Percentiles rank a stretch among this genome's conserved stretches.
Conservation (phyloP, 345 rosid genomes). For the Eucalyptus rudis region DNA sequence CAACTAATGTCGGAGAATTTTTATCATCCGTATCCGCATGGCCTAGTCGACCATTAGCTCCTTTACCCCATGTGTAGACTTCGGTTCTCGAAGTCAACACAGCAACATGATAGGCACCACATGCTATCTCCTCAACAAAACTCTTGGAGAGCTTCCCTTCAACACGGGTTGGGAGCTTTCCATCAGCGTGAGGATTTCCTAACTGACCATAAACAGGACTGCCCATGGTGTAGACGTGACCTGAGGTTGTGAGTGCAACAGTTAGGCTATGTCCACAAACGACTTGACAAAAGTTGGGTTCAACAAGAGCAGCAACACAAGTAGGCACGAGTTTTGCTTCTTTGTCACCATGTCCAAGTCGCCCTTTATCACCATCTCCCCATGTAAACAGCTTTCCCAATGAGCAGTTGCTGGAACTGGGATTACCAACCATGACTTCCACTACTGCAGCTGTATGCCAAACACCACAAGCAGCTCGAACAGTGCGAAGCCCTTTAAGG, state of each 20-base stretch:
- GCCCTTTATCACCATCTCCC: conserved; percentile 98
- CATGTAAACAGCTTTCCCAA: conserved; percentile 93
- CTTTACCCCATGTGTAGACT: conserved; percentile 99
- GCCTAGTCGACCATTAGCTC: conserved; percentile 92
- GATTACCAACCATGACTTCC: conserved; percentile 92
- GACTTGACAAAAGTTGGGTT: conserved; percentile 91
- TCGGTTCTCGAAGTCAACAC: conserved; percentile 87
- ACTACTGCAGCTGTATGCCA: conserved; percentile 95
- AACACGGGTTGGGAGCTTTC: conserved; percentile 68
- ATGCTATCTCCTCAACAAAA: conserved; percentile 87
- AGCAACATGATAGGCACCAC: conserved; percentile 96
- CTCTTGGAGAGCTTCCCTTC: conserved; percentile 85
- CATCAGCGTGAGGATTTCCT: conserved; percentile 87
- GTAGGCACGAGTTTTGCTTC: conserved; percentile 90
- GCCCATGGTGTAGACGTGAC: conserved; percentile 91
- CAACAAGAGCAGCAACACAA: conserved; percentile 93
- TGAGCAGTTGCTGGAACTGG: conserved; percentile 89
- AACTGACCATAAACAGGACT: conserved; percentile 96
- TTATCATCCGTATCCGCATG: conserved; percentile 90
- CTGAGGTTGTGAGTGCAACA: conserved; percentile 77
- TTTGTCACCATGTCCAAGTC: conserved; percentile 97
- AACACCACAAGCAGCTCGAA: conserved; percentile 73
- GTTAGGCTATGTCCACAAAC: conserved; percentile 93
- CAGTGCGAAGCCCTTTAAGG: conserved; percentile 68
- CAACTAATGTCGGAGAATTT: conserved; percentile 67